Percentiles rank a stretch among this genome's conserved stretches.
Conservation (phyloP, 179 eudicot genomes). For the Vitellaria paradoxa region DNA sequence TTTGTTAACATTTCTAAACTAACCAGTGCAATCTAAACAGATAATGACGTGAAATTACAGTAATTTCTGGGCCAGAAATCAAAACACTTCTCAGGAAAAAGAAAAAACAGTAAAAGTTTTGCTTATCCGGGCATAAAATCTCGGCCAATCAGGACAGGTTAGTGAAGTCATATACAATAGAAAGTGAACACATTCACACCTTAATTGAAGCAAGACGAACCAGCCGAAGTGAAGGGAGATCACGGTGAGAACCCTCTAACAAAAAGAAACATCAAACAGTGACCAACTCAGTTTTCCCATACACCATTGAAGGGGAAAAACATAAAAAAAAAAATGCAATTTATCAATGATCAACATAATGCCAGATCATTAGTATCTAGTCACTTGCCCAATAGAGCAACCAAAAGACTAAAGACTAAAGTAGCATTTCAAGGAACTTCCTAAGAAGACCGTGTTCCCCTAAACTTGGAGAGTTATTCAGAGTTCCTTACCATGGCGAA, state of each 20-base stretch:
- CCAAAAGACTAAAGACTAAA: not conserved
- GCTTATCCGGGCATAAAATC: not conserved
- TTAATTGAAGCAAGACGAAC: slow-evolving; percentile 68
- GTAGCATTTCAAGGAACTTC: too few relatives aligned
- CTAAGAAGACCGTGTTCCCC: too few relatives aligned
- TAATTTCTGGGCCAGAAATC: not conserved
- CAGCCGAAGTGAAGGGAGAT: slow-evolving; percentile 82
- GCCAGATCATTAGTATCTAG: not conserved
- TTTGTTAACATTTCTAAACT: not conserved
- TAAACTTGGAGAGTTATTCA: not conserved
- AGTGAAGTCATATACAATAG: not conserved
- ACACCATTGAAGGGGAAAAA: not conserved
- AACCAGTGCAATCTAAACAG: not conserved
- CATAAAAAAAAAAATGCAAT: not conserved
- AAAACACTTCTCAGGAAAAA: not conserved
- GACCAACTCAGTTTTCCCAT: not conserved
- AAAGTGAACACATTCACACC: slow-evolving; percentile 33
- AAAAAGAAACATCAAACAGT: slow-evolving; percentile 15
- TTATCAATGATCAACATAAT: not conserved
- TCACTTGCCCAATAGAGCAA: not conserved
- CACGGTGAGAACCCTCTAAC: slow-evolving; percentile 92
- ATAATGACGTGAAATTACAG: not conserved
- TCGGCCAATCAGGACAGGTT: not conserved
- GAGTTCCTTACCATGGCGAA: slow-evolving; percentile 73
- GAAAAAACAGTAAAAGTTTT: slow-evolving; percentile 1